Evolutionary conservation across 345 rosid genomes (phyloP), one percentile per base, ranked within the genome.

Genomic region (Erysimum cheiranthoides): DNA sequence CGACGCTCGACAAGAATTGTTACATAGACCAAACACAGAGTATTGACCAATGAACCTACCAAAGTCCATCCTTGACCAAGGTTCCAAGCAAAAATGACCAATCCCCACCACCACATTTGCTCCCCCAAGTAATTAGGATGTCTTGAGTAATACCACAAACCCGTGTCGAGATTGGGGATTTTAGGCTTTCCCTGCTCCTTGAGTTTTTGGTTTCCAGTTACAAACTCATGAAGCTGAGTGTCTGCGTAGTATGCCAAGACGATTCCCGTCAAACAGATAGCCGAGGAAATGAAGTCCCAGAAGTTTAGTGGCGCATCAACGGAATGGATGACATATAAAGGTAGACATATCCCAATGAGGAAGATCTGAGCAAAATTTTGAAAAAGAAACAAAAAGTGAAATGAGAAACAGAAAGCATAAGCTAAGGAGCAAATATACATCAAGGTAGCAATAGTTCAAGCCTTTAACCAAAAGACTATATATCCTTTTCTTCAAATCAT

Each of bases 71-170:
- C 92, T 28, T 90, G 88, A 32, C 93, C 96, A 65, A 94, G 80
- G 78, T 87, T 92, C 95, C 96, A 92, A 16, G 97, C 92, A 72
- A 88, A 89, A 28, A 94, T 32, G 50, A 75, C 97, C 16, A 92
- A 67, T 27, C 99, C 97, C 99, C 97, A 92, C 99, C 99, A 94
- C 99, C 97, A 94, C 60, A 94, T 31, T 71, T 89, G 97, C 77
- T 94, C 99, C 10, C 97, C 97, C 45, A 94, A 86, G 80, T 94
- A 94, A 85, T 94, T 94, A 35, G 99, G 99, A 79, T 94, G 99
- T 34, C 99, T 84, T 0, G 96, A 92, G 77, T 89, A 85, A 53
- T 38, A 47, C 97, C 99, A 94, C 79, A 94, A 79, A 43, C 97
- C 97, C 43, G 81, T 68, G 64, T 94, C 92, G n/a, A 94, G 92